Percentiles rank a stretch among this genome's conserved stretches.
phyloP scores from a whole-genome alignment of 176 grass and related monocot species.

The Calamus simplicifolius region DNA sequence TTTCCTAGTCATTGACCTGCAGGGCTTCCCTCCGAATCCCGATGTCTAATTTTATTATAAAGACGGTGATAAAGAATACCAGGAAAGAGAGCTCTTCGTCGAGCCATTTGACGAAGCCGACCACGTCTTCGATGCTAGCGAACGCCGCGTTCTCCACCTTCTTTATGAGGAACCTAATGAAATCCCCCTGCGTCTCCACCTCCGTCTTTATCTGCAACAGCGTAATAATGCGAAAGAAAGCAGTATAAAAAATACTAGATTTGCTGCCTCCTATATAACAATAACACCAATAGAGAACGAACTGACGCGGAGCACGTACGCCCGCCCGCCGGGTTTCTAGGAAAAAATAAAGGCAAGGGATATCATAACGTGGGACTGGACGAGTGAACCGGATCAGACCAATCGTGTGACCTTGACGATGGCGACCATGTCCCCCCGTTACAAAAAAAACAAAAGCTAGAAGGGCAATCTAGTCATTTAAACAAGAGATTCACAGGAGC shows the following conservation, averaged over 20 bases:
- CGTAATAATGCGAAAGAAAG: constrained; percentile 12
- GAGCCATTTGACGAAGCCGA: constrained; percentile 98
- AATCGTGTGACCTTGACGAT: too few species aligned
- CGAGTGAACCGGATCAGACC: too few species aligned
- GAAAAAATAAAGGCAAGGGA: background rate
- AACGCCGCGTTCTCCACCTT: constrained; percentile 63
- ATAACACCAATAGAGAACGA: too few species aligned
- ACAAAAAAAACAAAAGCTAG: too few species aligned
- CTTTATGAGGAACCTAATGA: constrained; percentile 87
- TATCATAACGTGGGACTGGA: too few species aligned
- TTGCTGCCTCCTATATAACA: too few species aligned
- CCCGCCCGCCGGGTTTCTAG: too few species aligned
- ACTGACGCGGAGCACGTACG: too few species aligned
- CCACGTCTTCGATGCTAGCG: constrained; percentile 63
- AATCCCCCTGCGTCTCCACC: constrained; percentile 85
- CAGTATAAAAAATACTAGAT: background rate
- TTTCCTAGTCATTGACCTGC: too few species aligned
- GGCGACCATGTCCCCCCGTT: too few species aligned
- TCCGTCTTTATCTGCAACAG: constrained; percentile 72
- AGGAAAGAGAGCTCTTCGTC: constrained; percentile 91
- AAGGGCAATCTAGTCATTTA: background rate
- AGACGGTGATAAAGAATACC: constrained; percentile 20
- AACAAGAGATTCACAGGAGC: too few species aligned
- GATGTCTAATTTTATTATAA: background rate
- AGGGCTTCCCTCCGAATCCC: background rate